A percentile compares a stretch with the other conserved stretches of the same genome.
Conservation (phyloP, 768 basidiomycete species). For the Melanogaster broomeanus region DNA sequence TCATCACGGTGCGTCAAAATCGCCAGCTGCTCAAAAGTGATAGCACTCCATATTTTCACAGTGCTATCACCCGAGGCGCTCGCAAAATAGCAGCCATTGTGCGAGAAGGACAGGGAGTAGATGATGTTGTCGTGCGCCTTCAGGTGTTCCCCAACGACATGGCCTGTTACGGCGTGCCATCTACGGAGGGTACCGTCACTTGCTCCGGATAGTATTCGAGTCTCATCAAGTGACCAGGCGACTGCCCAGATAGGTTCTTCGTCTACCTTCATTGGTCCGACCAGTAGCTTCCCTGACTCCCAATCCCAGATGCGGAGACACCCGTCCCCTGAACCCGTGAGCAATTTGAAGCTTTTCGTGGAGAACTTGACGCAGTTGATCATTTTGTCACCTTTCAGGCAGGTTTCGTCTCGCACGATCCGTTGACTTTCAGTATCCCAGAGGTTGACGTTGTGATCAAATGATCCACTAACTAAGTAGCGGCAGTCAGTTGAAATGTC, state of each 20-base stretch:
- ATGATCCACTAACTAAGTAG: conserved; percentile 31
- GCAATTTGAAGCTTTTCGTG: conserved; percentile 22
- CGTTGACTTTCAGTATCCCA: conserved; percentile 30
- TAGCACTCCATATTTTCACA: conserved; percentile 31
- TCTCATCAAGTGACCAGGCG: conserved; percentile 32
- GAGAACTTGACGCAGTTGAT: conserved; percentile 33
- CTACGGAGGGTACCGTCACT: conserved; percentile 23
- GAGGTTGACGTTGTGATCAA: conserved; percentile 32
- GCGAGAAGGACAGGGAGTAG: conserved; percentile 27
- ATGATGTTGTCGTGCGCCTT: conserved; percentile 25
- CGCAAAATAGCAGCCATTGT: conserved; percentile 26
- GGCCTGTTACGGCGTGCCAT: conserved; percentile 24
- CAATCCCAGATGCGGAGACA: conserved; percentile 31
- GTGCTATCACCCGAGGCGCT: conserved; percentile 32
- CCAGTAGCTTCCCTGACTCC: conserved; percentile 25
- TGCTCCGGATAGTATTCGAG: conserved; percentile 27
- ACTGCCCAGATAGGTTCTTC: conserved; percentile 29
- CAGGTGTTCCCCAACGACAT: conserved; percentile 21
- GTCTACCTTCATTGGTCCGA: conserved; percentile 25
- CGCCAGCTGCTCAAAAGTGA: conserved; percentile 26
- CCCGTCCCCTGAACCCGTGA: conserved; percentile 31
- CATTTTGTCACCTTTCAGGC: conserved; percentile 21
- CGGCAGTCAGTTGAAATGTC: conserved; percentile 29
- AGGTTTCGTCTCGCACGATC: conserved; percentile 22
- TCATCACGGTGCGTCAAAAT: conserved; percentile 22